Evolutionary conservation across 2,329 filamentous ascomycete genomes (phyloP), one percentile per base, ranked within the genome.

Genomic region (Gremmenia infestans): DNA sequence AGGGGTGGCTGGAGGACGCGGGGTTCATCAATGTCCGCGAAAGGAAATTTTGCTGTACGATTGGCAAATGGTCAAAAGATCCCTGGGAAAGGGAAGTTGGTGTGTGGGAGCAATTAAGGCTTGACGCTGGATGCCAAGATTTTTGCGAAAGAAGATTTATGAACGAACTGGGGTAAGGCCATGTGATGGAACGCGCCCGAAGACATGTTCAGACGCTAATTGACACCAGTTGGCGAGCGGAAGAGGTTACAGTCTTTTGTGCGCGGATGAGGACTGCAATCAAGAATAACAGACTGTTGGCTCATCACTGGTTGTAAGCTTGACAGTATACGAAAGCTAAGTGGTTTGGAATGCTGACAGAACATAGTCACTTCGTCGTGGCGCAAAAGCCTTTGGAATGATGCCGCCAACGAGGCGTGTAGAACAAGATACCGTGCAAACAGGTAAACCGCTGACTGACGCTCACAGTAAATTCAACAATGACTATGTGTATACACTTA

Each of bases 21-120:
- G 76, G 76, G 0, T 78, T 75, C 48, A 65, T 72, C 17, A 72
- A 77, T 50, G 66, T 78, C 5, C 62, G 65, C 2, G 71, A 73
- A 28, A 64, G 68, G 28, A 68, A 70, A 15, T 69, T 73, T 58
- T 76, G 79, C 63, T 68, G 80, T 0, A 73, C 79, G 6, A 76
- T 76, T 14, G 59, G 59, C 7, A 67, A 70, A 1, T 81, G 79
- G 79, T 70, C 77, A 0, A 72, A 69, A 49, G 75, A 81, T 53
- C 42, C 53, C 8, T 56, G 52, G 52, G 56, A 61, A 37, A 50
- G 54, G 35, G 54, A 56, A 25, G 51, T 59, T 23, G 56, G 59
- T 17, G 23, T 55, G 7, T 61, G 59, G 59, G 52, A 60, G 46
- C 59, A 60, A 46, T 32, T 58, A 11, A 46, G 59, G 15, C 42